Base-by-base conservation (phyloP, 495 filamentous ascomycete species). In the Xylaria castorea region DNA sequence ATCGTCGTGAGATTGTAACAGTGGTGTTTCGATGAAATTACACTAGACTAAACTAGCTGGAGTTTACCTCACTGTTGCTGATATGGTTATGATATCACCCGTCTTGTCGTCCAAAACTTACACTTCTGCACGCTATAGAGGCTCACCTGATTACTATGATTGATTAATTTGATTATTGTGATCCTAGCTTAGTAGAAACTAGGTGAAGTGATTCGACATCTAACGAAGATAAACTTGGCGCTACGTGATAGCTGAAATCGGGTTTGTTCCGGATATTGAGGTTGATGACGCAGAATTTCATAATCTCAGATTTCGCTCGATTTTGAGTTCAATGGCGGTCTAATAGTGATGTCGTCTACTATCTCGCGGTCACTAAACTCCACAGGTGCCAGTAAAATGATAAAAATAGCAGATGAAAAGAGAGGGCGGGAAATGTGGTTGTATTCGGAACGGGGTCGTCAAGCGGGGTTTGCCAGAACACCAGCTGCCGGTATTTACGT, bases 301-400 rank as follows among this genome's bases (percentile, higher is more conserved):
- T 25, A 51, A 67, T 38, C 20, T 5, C 11, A 53, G 18, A 38
- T 36, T 27, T 46, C 8, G 30, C 16, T 38, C 18, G 6, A 16
- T 34, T 67, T 53, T 67, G 27, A 67, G 44, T 67, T 67, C 50
- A 32, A 34, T 67, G 64, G 8, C 46, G 20, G 63, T 30, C 5
- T 67, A 67, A 67, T 51, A 36, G 30, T 67, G 64, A 67, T 67
- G 64, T 67, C 64, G 14, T 36, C 8, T 53, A 14, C 64, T n/a
- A 46, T 22, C 44, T 22, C 64, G 40, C 22, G 27, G 25, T 67
- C 46, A 14, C 42, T 20, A 18, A 51, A 20, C 32, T 53, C 46
- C 44, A 32, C 40, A 48, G 2, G 27, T 34, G 7, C 20, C 20
- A 42, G 11, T 42, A 14, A 2, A 12, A 42, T 1, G 38, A 42